Evolutionary conservation across 1,284 basidiomycete genomes (phyloP).

Genomic region (Gymnopus androsaceus): DNA sequence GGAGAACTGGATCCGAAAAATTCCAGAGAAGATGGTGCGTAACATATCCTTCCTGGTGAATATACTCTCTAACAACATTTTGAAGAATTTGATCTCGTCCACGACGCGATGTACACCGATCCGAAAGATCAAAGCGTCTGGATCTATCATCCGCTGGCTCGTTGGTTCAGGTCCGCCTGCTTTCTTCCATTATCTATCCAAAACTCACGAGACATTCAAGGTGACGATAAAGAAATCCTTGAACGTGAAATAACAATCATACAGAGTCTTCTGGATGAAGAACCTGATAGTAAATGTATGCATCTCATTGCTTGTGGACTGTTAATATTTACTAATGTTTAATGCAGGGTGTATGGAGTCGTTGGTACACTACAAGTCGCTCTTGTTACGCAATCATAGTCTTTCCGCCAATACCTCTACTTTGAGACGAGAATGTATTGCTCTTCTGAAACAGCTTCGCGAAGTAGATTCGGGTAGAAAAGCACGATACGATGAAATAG

Average conservation of each 20-base stretch:
- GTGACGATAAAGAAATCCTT: constrained; percentile 57
- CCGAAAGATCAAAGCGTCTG: constrained; percentile 96
- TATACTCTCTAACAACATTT: constrained; percentile 10
- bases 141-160: constrained; percentile 98
- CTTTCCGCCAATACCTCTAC: constrained; percentile 35
- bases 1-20: constrained; percentile 50
- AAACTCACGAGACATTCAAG: constrained; percentile 35
- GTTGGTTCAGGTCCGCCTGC: constrained; percentile 66
- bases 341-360: constrained; percentile 88
- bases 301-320: constrained; percentile 8
- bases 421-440: constrained; percentile 51
- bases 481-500: constrained; percentile 64
- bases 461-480: constrained; percentile 60
- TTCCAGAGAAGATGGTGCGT: constrained; percentile 68
- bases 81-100: constrained; percentile 88
- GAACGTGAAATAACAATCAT: constrained; percentile 82
- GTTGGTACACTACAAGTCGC: constrained; percentile 77
- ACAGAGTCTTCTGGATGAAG: constrained; percentile 84
- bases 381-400: constrained; percentile 51
- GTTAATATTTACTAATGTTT: constrained; percentile 11
- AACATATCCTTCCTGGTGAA: not conserved
- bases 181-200: not conserved
- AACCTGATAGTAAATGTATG: constrained; percentile 93
- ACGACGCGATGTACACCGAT: constrained; percentile 96
- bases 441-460: constrained; percentile 54